phyloP scores from a whole-genome alignment of 176 grass and related monocot genomes.

The Tuctoria greenei region DNA sequence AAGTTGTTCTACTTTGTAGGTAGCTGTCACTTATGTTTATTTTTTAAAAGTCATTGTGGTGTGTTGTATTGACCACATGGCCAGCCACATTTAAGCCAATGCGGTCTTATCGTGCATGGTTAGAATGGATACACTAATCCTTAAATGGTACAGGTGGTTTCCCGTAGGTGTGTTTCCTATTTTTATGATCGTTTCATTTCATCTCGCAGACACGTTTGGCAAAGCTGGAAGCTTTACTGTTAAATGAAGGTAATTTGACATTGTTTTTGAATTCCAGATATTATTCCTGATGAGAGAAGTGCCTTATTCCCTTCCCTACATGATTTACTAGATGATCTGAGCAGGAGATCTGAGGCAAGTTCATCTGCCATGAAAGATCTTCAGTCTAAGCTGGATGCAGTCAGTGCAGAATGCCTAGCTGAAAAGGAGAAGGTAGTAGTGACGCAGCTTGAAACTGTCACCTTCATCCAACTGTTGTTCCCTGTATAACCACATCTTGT shows the following conservation, averaged over 20 bases:
- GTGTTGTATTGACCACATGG: slow-evolving; percentile 22
- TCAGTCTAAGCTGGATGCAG: slow-evolving; percentile 51
- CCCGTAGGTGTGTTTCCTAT: slow-evolving; percentile 6
- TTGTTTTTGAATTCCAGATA: slow-evolving; percentile 1
- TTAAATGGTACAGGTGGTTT: slow-evolving; percentile 16
- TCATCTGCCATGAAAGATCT: slow-evolving; percentile 59
- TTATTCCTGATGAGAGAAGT: slow-evolving; percentile 4
- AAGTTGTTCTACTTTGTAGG: neutral
- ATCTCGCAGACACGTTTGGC: slow-evolving; percentile 53
- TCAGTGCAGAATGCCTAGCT: slow-evolving; percentile 37
- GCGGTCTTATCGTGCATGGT: slow-evolving; percentile 21
- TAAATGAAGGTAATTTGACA: slow-evolving; percentile 55
- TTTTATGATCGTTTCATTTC: slow-evolving; percentile 20
- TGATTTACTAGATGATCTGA: slow-evolving; percentile 40
- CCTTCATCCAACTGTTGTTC: slow-evolving; percentile 11
- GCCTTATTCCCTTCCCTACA: neutral
- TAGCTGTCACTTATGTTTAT: neutral
- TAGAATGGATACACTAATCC: neutral
- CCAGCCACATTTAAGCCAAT: slow-evolving; percentile 14
- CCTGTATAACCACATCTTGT: neutral
- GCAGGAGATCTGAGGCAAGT: slow-evolving; percentile 32
- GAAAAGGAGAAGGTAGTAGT: slow-evolving; percentile 74
- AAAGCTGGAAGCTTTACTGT: slow-evolving; percentile 66
- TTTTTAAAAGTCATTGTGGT: slow-evolving; percentile 9
- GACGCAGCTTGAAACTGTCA: neutral